Evolutionary conservation across 495 filamentous ascomycete genomes (phyloP).

Genomic region (Talaromyces wortmannii): DNA sequence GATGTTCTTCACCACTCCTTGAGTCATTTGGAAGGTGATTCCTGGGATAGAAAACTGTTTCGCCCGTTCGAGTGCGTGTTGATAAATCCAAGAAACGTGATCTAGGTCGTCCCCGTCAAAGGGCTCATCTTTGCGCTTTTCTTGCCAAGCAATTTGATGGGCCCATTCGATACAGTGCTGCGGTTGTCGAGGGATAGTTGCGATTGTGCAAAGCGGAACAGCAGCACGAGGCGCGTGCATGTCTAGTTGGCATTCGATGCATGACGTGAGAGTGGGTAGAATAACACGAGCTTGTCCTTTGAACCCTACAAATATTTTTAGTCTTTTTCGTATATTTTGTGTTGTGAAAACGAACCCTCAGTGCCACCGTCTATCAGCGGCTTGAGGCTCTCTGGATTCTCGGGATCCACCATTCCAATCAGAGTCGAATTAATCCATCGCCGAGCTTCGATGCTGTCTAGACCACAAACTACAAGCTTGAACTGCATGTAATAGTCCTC

Average conservation of each 20-base stretch:
- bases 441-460: slow-evolving; percentile 94
- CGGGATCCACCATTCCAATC: slow-evolving; percentile 77
- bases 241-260: slow-evolving; percentile 97
- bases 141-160: slow-evolving; percentile 77
- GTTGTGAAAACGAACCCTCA: slow-evolving; percentile 51
- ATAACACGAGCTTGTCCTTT: slow-evolving; percentile 96
- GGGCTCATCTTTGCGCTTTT: slow-evolving; percentile 46
- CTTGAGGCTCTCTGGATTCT: slow-evolving; percentile 75
- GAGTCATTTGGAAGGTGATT: slow-evolving; percentile 93
- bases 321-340: not conserved
- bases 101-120: slow-evolving; percentile 96
- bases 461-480: slow-evolving; percentile 85
- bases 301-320: slow-evolving; percentile 54
- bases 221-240: slow-evolving; percentile 93
- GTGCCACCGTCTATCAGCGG: slow-evolving; percentile 95
- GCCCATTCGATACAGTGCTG: slow-evolving; percentile 99
- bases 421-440: slow-evolving; percentile 97
- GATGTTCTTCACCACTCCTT: slow-evolving; percentile 99
- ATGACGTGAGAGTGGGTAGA: slow-evolving; percentile 83
- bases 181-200: slow-evolving; percentile 93
- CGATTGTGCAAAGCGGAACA: slow-evolving; percentile 94
- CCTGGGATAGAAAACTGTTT: slow-evolving; percentile 86
- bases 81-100: slow-evolving; percentile 95
- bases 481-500: slow-evolving; percentile 99
- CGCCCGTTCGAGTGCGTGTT: slow-evolving; percentile 73